A percentile compares a stretch with the other conserved stretches of the same genome.
Evolutionary conservation across 805 yeast species (phyloP).

Genomic region (Starmerella bombi): DNA sequence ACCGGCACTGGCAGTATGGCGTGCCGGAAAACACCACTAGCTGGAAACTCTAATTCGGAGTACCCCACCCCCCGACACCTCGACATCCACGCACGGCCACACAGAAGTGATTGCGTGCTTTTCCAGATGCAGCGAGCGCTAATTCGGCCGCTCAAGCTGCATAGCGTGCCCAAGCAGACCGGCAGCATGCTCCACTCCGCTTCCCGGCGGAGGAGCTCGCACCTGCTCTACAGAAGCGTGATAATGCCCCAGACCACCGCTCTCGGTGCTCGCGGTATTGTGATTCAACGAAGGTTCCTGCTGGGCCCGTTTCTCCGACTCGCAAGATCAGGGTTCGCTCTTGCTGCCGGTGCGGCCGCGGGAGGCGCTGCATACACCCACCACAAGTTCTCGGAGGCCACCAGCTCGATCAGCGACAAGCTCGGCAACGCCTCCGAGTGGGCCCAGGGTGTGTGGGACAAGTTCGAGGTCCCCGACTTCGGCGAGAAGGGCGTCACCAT

Average conservation of each 20-base stretch:
- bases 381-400: constrained; percentile 82
- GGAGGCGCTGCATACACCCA: constrained; percentile 91
- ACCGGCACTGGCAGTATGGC: too few relatives aligned
- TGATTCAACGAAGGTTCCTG: constrained; percentile 18
- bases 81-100: too few relatives aligned
- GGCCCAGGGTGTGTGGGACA: constrained; percentile 27
- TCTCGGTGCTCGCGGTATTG: constrained; percentile 12
- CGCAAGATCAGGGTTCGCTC: constrained; percentile 37
- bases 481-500: neutral
- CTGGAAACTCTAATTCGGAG: too few relatives aligned
- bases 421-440: constrained; percentile 46
- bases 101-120: too few relatives aligned
- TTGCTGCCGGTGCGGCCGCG: constrained; percentile 74
- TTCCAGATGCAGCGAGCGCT: neutral
- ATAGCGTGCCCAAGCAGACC: neutral
- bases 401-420: constrained; percentile 54
- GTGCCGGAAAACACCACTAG: too few relatives aligned
- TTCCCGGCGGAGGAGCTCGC: too few relatives aligned
- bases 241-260: too few relatives aligned
- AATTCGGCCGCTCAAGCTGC: neutral
- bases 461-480: constrained; percentile 11
- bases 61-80: too few relatives aligned
- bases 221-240: too few relatives aligned
- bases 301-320: constrained; percentile 21
- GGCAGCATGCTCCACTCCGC: neutral